phyloP scores from a whole-genome alignment of 2,329 filamentous ascomycete genomes.

The Thielaviopsis musarum region DNA sequence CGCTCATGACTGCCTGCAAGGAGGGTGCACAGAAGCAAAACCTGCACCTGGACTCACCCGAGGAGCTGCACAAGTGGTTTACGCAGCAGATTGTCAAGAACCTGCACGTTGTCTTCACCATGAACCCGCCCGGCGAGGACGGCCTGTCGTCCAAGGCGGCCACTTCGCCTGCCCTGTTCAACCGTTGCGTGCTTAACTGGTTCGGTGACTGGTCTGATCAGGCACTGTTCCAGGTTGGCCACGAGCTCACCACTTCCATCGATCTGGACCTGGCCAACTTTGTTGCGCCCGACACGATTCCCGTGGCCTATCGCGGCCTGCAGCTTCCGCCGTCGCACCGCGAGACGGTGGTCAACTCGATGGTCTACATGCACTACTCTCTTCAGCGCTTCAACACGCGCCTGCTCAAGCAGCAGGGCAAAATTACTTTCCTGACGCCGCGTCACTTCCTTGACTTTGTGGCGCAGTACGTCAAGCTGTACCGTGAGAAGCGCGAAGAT shows the following conservation, averaged over 20 bases:
- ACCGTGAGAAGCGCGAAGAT: constrained; percentile 96
- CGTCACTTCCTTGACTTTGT: constrained; percentile 97
- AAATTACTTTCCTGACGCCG: constrained; percentile 82
- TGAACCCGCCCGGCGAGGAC: constrained; percentile 87
- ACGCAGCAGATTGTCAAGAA: constrained; percentile 99
- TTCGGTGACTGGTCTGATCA: constrained; percentile 99
- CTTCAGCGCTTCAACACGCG: constrained; percentile 78
- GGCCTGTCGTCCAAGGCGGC: constrained; percentile 91
- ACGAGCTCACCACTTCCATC: constrained; percentile 88
- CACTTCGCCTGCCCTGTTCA: constrained; percentile 95
- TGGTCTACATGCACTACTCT: constrained; percentile 98
- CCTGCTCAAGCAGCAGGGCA: constrained; percentile 80
- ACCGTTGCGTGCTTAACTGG: constrained; percentile 98
- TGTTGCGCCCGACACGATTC: constrained; percentile 74
- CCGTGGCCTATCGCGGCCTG: constrained; percentile 78
- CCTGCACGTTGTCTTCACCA: constrained; percentile 96
- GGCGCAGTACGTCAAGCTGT: constrained; percentile 89
- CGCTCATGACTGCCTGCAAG: constrained; percentile 98
- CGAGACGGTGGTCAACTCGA: constrained; percentile 86
- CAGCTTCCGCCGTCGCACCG: constrained; percentile 74
- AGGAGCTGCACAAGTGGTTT: constrained; percentile 99
- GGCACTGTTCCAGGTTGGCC: constrained; percentile 92
- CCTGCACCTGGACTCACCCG: constrained; percentile 85
- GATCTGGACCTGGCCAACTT: constrained; percentile 84
- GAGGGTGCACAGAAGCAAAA: constrained; percentile 95